A percentile compares a stretch with the other conserved stretches of the same genome.
phyloP scores from a whole-genome alignment of 768 basidiomycete species.

The Boletellus sp. region DNA sequence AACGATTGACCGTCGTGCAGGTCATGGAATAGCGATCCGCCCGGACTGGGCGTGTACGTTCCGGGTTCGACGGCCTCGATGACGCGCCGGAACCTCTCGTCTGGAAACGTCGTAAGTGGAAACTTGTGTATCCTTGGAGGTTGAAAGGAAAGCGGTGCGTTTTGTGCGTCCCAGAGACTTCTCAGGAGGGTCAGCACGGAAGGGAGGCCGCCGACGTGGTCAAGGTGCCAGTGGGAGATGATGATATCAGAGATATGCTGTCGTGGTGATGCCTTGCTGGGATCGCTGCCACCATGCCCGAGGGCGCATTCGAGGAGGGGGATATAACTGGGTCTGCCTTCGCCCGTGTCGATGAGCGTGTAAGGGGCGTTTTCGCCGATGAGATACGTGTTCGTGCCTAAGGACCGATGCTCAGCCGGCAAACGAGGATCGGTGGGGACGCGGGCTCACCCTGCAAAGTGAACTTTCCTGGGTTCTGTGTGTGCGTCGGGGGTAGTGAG shows the following conservation, averaged over 20 bases:
- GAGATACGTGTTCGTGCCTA: slow-evolving; percentile 90
- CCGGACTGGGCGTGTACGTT: slow-evolving; percentile 43
- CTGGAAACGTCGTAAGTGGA: slow-evolving; percentile 36
- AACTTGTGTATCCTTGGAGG: slow-evolving; percentile 78
- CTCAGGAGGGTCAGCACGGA: slow-evolving; percentile 65
- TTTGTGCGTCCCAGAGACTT: slow-evolving; percentile 55
- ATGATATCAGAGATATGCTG: slow-evolving; percentile 80
- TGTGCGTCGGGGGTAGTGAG: slow-evolving; percentile 2
- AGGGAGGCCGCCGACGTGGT: slow-evolving; percentile 78
- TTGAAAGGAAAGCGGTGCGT: slow-evolving; percentile 43
- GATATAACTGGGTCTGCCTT: slow-evolving; percentile 67
- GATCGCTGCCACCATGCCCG: slow-evolving; percentile 33
- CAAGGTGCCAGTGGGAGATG: slow-evolving; percentile 86
- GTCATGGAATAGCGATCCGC: slow-evolving; percentile 52
- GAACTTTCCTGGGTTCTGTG: slow-evolving; percentile 83
- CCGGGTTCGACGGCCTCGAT: slow-evolving; percentile 38
- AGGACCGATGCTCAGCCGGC: not conserved
- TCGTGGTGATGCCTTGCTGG: not conserved
- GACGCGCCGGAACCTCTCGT: slow-evolving; percentile 35
- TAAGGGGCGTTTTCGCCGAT: slow-evolving; percentile 68
- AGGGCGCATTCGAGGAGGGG: slow-evolving; percentile 63
- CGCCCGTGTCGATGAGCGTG: slow-evolving; percentile 79
- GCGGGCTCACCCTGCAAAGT: slow-evolving; percentile 70
- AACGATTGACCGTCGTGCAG: slow-evolving; percentile 55
- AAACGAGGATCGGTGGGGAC: not conserved